Evolutionary conservation across 1,284 basidiomycete species (phyloP).

Genomic region (Lentinula novae-zelandiae): DNA sequence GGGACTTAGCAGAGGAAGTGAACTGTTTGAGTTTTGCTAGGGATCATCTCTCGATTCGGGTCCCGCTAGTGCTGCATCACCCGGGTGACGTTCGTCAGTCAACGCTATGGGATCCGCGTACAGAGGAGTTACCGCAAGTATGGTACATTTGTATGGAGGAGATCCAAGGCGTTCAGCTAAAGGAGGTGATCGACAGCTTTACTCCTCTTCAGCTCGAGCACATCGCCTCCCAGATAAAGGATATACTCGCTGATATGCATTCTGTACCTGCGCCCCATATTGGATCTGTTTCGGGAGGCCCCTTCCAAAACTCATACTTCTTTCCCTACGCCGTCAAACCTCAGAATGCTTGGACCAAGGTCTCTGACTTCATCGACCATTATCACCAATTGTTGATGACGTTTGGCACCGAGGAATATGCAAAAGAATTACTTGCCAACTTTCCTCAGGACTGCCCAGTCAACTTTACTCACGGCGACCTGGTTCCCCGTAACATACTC

Average conservation of each 20-base stretch:
- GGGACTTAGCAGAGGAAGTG: constrained; percentile 9
- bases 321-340: constrained; percentile 4
- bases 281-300: constrained; percentile 6
- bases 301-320: constrained; percentile 7
- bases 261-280: background rate
- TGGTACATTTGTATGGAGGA: constrained; percentile 12
- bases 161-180: constrained; percentile 1
- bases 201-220: constrained; percentile 4
- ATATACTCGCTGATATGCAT: constrained; percentile 6
- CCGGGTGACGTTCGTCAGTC: background rate
- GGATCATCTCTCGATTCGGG: constrained; percentile 1
- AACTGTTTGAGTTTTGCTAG: background rate
- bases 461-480: constrained; percentile 15
- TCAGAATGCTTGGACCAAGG: background rate
- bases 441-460: constrained; percentile 3
- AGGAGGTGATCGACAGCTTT: constrained; percentile 8
- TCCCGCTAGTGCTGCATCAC: constrained; percentile 7
- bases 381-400: constrained; percentile 3
- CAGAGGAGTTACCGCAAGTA: constrained; percentile 1
- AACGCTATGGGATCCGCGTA: constrained; percentile 4
- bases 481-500: constrained; percentile 17
- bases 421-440: constrained; percentile 2
- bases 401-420: constrained; percentile 9
- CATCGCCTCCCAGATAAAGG: constrained; percentile 6
- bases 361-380: constrained; percentile 8